phyloP scores from a whole-genome alignment of 345 rosid genomes.

The Salix viminalis region DNA sequence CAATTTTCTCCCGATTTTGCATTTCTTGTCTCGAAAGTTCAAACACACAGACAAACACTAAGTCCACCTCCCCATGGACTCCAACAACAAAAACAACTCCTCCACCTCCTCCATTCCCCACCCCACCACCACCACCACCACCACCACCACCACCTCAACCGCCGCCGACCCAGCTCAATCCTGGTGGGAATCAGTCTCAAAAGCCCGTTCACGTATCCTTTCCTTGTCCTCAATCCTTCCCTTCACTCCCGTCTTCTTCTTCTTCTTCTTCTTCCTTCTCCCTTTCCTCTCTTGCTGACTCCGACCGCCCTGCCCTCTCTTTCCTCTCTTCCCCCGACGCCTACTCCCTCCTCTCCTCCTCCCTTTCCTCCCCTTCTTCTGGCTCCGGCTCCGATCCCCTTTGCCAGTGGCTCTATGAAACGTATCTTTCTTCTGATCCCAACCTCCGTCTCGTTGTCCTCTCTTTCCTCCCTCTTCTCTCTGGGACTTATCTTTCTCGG shows the following conservation, averaged over 20 bases:
- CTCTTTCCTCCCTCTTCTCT: conserved; percentile 72
- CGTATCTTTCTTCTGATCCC: conserved; percentile 72
- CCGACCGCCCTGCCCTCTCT: conserved; percentile 89
- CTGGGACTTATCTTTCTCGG: conserved; percentile 67
- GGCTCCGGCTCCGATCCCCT: conserved; percentile 88
- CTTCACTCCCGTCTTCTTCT: conserved; percentile 12
- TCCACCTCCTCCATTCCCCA: conserved; percentile 9
- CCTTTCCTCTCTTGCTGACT: conserved; percentile 76
- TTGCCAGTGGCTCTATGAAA: conserved; percentile 97
- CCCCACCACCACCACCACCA: background rate
- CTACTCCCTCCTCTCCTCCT: conserved; percentile 50
- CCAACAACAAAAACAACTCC: background rate
- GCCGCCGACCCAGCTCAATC: conserved; percentile 46
- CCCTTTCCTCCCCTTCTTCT: conserved; percentile 49
- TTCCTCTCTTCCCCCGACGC: conserved; percentile 72
- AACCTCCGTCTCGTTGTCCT: conserved; percentile 82
- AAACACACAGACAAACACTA: background rate
- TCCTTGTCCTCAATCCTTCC: conserved; percentile 67
- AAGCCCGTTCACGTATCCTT: conserved; percentile 75
- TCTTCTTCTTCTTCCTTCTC: conserved; percentile 28
- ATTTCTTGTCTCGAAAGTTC: too few species aligned
- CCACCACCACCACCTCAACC: background rate
- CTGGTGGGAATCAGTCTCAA: conserved; percentile 97
- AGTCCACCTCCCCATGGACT: too few species aligned
- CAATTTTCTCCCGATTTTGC: too few species aligned